A percentile compares a stretch with the other conserved stretches of the same genome.
Conservation (phyloP, 106 monocot genomes). For the Dioscorea zingiberensis region DNA sequence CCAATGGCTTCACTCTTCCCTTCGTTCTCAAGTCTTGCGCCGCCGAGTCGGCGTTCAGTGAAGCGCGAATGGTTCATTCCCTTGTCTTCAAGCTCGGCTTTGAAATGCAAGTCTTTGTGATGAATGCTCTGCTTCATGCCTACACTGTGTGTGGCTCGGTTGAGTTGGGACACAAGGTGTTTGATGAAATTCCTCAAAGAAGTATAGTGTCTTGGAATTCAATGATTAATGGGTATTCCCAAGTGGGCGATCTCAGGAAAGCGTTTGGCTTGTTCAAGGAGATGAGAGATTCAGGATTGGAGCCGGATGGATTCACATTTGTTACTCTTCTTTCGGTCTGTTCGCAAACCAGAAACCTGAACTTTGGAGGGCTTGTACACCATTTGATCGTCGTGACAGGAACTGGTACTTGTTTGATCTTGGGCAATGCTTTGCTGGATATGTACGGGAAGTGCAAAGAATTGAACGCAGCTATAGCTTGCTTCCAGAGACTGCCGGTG, state of each 20-base stretch:
- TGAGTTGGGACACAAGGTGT: constrained; percentile 23
- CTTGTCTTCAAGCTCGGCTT: constrained; percentile 53
- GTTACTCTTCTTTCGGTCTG: constrained; percentile 49
- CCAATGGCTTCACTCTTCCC: constrained; percentile 69
- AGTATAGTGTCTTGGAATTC: constrained; percentile 73
- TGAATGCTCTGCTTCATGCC: constrained; percentile 54
- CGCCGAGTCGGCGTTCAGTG: constrained; percentile 4
- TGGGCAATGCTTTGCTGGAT: constrained; percentile 62
- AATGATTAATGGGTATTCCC: constrained; percentile 58
- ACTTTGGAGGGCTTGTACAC: constrained; percentile 34
- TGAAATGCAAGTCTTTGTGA: constrained; percentile 51
- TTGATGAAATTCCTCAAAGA: constrained; percentile 48
- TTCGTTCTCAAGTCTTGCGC: constrained; percentile 57
- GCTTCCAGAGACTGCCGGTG: constrained; percentile 43
- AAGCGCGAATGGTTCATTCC: constrained; percentile 18
- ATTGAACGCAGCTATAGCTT: constrained; percentile 16
- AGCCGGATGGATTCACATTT: constrained; percentile 55
- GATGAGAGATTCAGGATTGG: constrained; percentile 35
- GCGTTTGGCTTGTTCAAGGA: constrained; percentile 26
- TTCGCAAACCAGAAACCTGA: constrained; percentile 23
- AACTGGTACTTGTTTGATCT: constrained; percentile 29
- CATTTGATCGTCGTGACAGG: constrained; percentile 20
- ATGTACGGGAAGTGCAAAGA: constrained; percentile 75
- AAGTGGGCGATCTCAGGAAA: constrained; percentile 18
- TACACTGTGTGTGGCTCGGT: constrained; percentile 26